These are phyloP conservation scores for Aspergillus bridgeri DNA, from an alignment of 495 filamentous ascomycete genomes.

Conservation along the genomic window DNA sequence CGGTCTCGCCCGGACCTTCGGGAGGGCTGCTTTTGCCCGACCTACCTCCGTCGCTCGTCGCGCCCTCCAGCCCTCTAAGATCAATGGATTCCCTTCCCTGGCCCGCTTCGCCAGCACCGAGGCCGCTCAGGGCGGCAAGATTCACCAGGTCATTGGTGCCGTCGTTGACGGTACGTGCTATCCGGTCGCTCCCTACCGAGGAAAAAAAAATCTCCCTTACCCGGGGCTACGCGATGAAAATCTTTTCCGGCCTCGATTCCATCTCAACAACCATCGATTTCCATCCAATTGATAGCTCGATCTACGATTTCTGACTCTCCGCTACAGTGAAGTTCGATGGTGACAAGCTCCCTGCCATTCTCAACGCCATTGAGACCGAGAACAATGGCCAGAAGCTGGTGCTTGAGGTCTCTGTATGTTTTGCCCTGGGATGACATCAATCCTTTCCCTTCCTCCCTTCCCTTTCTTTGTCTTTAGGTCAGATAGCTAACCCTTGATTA, in stretches of 20 bases:
- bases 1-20: constrained; percentile 76
- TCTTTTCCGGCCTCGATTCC: constrained; percentile 40
- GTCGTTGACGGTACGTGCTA: constrained; percentile 61
- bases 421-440: constrained; percentile 20
- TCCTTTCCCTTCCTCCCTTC: not conserved
- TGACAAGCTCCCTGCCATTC: constrained; percentile 91
- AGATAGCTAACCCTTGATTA: constrained; percentile 24
- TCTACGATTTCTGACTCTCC: constrained; percentile 39
- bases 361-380: constrained; percentile 88
- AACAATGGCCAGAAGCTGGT: constrained; percentile 94
- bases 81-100: constrained; percentile 56
- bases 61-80: constrained; percentile 62
- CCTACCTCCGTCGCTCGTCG: constrained; percentile 64
- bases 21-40: constrained; percentile 71
- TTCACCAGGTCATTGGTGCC: constrained; percentile 80
- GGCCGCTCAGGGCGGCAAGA: constrained; percentile 66
- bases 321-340: constrained; percentile 85
- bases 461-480: constrained; percentile 2
- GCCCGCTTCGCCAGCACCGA: constrained; percentile 70
- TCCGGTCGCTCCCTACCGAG: constrained; percentile 12
- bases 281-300: constrained; percentile 27
- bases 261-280: constrained; percentile 37
- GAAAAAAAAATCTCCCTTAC: constrained; percentile 23
- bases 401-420: constrained; percentile 91
- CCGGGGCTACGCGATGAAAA: constrained; percentile 39